Conservation (phyloP, 257 asterid species). For the Penstemon davidsonii region DNA sequence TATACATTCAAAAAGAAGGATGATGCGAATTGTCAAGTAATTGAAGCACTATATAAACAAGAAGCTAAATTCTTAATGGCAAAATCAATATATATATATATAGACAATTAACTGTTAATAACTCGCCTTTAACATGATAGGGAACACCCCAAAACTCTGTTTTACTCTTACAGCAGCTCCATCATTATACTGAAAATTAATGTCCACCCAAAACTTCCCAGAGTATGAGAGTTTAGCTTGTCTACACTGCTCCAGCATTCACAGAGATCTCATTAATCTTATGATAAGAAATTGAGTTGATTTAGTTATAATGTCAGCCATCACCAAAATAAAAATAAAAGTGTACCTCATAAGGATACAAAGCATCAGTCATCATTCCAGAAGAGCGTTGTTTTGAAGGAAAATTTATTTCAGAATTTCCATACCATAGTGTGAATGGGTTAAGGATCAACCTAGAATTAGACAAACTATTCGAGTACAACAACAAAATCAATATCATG, state of each 20-base stretch:
- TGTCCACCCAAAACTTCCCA: conserved; percentile 67
- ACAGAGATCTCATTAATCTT: conserved; percentile 16
- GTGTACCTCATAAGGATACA: conserved; percentile 84
- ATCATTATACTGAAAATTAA: conserved; percentile 61
- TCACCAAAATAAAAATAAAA: not conserved
- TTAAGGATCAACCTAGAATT: conserved; percentile 49
- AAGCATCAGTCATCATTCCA: conserved; percentile 41
- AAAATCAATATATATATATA: conserved; percentile 7
- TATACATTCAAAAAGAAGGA: conserved; percentile 35
- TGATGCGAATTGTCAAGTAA: conserved; percentile 4
- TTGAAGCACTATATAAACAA: conserved; percentile 13
- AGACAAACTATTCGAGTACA: conserved; percentile 7
- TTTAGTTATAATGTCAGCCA: not conserved
- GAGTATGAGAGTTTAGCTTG: conserved; percentile 81
- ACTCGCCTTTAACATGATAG: conserved; percentile 87
- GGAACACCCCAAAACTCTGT: conserved; percentile 68
- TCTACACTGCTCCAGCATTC: conserved; percentile 72
- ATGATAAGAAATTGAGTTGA: not conserved
- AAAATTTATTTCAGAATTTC: conserved; percentile 56
- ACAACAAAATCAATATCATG: conserved; percentile 1
- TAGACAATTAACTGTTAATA: conserved; percentile 6
- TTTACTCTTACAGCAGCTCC: conserved; percentile 61
- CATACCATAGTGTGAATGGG: conserved; percentile 67
- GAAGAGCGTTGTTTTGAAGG: conserved; percentile 68
- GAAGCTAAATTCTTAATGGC: not conserved